phyloP scores from a whole-genome alignment of 139 green algal genomes.

The Nannochloris sp. region DNA sequence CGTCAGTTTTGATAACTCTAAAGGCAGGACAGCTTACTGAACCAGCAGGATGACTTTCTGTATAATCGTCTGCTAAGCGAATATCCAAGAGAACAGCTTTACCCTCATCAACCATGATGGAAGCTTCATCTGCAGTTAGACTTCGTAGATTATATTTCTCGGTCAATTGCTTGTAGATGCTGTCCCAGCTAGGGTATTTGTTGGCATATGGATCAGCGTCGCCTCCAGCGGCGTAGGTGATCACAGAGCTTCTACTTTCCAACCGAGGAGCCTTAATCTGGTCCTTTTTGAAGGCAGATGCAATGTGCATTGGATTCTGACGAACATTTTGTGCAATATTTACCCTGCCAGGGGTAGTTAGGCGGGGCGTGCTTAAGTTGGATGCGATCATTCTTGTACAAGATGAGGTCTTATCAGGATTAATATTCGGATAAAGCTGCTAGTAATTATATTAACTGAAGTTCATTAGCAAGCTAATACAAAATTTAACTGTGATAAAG shows the following conservation, averaged over 20 bases:
- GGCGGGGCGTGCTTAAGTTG: too few species aligned
- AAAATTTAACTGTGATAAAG: too few species aligned
- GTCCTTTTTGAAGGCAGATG: too few species aligned
- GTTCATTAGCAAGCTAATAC: too few species aligned
- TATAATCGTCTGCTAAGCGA: constrained; percentile 9
- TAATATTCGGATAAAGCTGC: too few species aligned
- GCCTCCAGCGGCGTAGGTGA: not conserved
- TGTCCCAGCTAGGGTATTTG: constrained; percentile 15
- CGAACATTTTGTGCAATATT: too few species aligned
- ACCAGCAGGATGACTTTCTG: constrained; percentile 25
- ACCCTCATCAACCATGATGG: constrained; percentile 14
- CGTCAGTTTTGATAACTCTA: constrained; percentile 8
- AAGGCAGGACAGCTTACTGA: constrained; percentile 19
- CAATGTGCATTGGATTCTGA: too few species aligned
- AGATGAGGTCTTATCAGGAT: too few species aligned
- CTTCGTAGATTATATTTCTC: not conserved
- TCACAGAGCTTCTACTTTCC: not conserved
- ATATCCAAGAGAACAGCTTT: constrained; percentile 40
- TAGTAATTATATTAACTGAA: too few species aligned
- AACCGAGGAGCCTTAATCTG: too few species aligned
- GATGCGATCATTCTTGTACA: too few species aligned
- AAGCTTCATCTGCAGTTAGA: constrained; percentile 16
- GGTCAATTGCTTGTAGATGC: constrained; percentile 8
- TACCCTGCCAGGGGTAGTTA: too few species aligned
- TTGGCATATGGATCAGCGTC: not conserved